Evolutionary conservation across 768 basidiomycete species (phyloP), one percentile per base, ranked within the genome.

Genomic region (Russula griseocarnosa): DNA sequence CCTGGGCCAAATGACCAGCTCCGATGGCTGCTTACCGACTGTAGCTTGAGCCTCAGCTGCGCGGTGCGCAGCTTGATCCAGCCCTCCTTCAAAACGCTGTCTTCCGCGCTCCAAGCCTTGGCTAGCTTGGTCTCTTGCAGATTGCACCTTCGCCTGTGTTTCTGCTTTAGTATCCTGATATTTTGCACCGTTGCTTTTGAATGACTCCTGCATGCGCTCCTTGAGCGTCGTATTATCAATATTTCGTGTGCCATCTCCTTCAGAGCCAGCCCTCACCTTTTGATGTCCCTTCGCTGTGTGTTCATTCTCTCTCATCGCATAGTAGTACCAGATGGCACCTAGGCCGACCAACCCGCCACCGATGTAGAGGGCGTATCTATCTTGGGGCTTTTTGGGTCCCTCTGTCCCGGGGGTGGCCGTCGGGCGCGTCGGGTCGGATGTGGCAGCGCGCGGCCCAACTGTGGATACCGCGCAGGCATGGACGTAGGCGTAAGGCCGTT

Each of bases 241-340:
- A 1, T 2, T n/a, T 28, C 58, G 58, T 32, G 28, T 40, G 11
- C 9, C 36, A 22, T 22, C 50, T 20, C 51, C 34, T 24, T 40
- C 38, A 8, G 6, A 24, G 10, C 50, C n/a, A 20, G 24, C 47
- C 24, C 24, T 49, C 24, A 26, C 42, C 42, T 26, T 55, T 53
- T 28, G 32, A n/a, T 3, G 28, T 32, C n/a, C 53, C 38, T 36
- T 32, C 2, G 57, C 65, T n/a, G 36, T 30, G 58, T 13, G 58
- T 11, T n/a, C 30, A 7, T 7, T 28, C 28, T 65, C 59, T 28
- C 16, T n/a, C 24, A 13, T 24, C 32, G n/a, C 10, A 36, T 65
- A 67, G 54, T 61, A 67, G 55, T 67, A 67, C 63, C 58, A 65
- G 52, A 59, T n/a, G n/a, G 58, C 63, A 1, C 58, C 63, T 28